phyloP scores from a whole-genome alignment of 225 moss, liverwort and hornwort genomes.

The Lunularia cruciata region DNA sequence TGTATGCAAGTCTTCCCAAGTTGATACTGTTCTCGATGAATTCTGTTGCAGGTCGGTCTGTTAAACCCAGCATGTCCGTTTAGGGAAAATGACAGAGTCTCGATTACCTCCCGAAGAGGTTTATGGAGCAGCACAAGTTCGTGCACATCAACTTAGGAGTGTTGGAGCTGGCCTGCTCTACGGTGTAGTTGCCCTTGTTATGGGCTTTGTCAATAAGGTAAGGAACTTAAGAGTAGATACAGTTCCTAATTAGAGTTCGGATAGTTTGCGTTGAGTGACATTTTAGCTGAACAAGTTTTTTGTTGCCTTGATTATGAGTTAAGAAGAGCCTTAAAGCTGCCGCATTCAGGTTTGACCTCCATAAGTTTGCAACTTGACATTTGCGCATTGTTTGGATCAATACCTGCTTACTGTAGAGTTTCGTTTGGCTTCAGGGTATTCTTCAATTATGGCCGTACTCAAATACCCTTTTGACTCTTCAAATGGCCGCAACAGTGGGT shows the following conservation, averaged over 20 bases:
- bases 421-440: slow-evolving; percentile 37
- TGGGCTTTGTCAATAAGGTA: slow-evolving; percentile 58
- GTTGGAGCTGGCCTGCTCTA: slow-evolving; percentile 51
- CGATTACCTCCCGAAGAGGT: slow-evolving; percentile 32
- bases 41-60: slow-evolving; percentile 9
- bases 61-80: slow-evolving; percentile 5
- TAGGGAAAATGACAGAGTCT: slow-evolving; percentile 40
- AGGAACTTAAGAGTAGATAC: not conserved
- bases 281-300: no score
- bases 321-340: no score
- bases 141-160: slow-evolving; percentile 40
- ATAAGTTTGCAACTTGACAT: not conserved
- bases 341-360: no score
- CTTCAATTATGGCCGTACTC: slow-evolving; percentile 54
- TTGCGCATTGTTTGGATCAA: not conserved
- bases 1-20: no score
- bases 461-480: slow-evolving; percentile 50
- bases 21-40: no score
- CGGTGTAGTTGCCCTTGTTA: slow-evolving; percentile 46
- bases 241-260: no score
- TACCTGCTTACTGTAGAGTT: not conserved
- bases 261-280: no score
- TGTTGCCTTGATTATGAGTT: no score
- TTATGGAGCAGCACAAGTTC: slow-evolving; percentile 34
- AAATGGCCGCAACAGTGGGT: slow-evolving; percentile 50